Percentiles rank a stretch among this genome's conserved stretches.
phyloP scores from a whole-genome alignment of 2,329 filamentous ascomycete species.

The Pseudogymnoascus sp. region DNA sequence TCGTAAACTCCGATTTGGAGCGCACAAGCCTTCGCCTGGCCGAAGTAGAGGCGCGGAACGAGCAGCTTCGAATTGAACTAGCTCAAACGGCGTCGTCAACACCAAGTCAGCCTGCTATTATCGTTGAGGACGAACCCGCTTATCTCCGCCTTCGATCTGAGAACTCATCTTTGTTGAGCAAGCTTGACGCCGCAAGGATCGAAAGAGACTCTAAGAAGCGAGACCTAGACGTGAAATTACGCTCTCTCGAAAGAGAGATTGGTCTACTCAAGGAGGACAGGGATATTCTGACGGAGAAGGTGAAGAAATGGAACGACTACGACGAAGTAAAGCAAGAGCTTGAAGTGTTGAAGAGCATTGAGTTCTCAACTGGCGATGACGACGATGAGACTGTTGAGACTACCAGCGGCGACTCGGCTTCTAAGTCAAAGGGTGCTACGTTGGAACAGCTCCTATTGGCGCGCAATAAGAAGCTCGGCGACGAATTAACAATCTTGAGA shows the following conservation, averaged over 20 bases:
- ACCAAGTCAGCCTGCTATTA: conserved; percentile 48
- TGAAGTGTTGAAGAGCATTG: conserved; percentile 94
- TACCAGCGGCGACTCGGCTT: conserved; percentile 39
- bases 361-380: conserved; percentile 86
- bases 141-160: conserved; percentile 86
- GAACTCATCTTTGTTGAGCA: conserved; percentile 84
- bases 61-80: conserved; percentile 82
- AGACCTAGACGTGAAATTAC: conserved; percentile 64
- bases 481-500: conserved; percentile 84
- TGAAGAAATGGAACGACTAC: conserved; percentile 87
- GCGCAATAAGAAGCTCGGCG: conserved; percentile 91
- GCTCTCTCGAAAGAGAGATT: conserved; percentile 71
- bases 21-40: conserved; percentile 78
- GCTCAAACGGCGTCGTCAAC: conserved; percentile 76
- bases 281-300: conserved; percentile 68
- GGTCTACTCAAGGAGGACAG: conserved; percentile 68
- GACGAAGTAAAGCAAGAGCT: conserved; percentile 94
- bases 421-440: conserved; percentile 62
- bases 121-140: conserved; percentile 78
- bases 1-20: conserved; percentile 85
- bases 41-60: conserved; percentile 88
- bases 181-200: conserved; percentile 72
- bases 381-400: conserved; percentile 44
- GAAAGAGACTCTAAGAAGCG: conserved; percentile 77
- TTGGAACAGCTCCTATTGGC: conserved; percentile 85